Base-by-base conservation (phyloP, 495 filamentous ascomycete genomes). In the Endocarpon pusillum region DNA sequence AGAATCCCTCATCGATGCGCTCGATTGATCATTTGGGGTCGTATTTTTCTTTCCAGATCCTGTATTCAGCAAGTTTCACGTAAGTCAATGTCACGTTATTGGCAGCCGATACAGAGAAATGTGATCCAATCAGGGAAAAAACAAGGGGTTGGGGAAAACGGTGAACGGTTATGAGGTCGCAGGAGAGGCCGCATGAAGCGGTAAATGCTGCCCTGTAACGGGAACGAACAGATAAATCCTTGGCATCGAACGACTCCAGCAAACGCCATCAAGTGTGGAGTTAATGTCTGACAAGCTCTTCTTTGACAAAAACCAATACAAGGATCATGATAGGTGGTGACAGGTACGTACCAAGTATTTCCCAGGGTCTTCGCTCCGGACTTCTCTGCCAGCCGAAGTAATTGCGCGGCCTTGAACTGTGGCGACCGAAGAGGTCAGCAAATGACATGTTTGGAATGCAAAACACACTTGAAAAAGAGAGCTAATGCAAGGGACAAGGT, bases 31-130 rank as follows among this genome's bases (percentile, higher is more conserved):
- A 54, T 50, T 76, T 61, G 41, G 81, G 71, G 49, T 81, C 71
- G 56, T 94, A 94, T 55, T 94, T 94, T 31, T 87, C 81, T 52
- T 94, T 94, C 85, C 84, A 92, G 41, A 94, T 92, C 85, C 85
- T 94, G 46, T 38, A 36, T 21, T n/a, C n/a, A n/a, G n/a, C n/a
- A n/a, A n/a, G n/a, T n/a, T n/a, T n/a, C n/a, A n/a, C n/a, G n/a
- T n/a, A n/a, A n/a, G n/a, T n/a, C n/a, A n/a, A n/a, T n/a, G n/a
- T n/a, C n/a, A n/a, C n/a, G n/a, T n/a, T n/a, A n/a, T n/a, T n/a
- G n/a, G n/a, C n/a, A n/a, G n/a, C n/a, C n/a, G n/a, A n/a, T n/a
- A n/a, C n/a, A n/a, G n/a, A n/a, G n/a, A n/a, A n/a, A n/a, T n/a
- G n/a, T n/a, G n/a, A n/a, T n/a, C n/a, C n/a, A n/a, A 14, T 14